Conservation (phyloP, 345 rosid genomes). For the Salix suchowensis region DNA sequence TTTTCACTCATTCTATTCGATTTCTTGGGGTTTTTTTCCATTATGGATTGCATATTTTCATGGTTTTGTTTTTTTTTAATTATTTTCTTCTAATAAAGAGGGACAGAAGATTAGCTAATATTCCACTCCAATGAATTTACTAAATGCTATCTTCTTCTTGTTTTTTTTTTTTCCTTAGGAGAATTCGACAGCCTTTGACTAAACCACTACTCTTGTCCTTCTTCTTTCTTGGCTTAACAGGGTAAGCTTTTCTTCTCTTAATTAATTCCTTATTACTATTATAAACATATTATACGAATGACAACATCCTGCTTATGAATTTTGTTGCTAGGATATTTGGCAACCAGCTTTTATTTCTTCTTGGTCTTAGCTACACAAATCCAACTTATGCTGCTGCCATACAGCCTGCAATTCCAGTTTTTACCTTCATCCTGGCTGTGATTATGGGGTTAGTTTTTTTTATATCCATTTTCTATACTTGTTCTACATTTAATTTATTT, state of each 20-base stretch:
- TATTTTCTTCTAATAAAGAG: background rate
- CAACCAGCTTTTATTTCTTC: slow-evolving; percentile 88
- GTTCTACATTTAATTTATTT: background rate
- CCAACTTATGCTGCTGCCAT: slow-evolving; percentile 97
- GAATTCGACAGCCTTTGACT: slow-evolving; percentile 68
- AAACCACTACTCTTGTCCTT: slow-evolving; percentile 60
- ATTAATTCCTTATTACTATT: slow-evolving; percentile 2
- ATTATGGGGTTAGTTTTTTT: slow-evolving; percentile 71
- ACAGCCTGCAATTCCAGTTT: slow-evolving; percentile 97
- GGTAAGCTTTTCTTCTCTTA: slow-evolving; percentile 42
- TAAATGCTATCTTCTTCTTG: no score
- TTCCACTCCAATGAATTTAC: no score
- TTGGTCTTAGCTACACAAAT: slow-evolving; percentile 94
- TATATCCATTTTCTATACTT: background rate
- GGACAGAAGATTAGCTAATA: no score
- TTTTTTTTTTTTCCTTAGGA: slow-evolving; percentile 39
- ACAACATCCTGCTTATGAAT: slow-evolving; percentile 7
- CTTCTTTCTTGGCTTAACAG: slow-evolving; percentile 84
- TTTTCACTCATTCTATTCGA: background rate
- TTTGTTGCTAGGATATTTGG: slow-evolving; percentile 74
- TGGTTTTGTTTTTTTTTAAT: background rate
- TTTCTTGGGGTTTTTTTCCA: background rate
- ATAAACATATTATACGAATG: background rate
- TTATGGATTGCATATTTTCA: background rate
- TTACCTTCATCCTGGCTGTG: slow-evolving; percentile 85